Percentiles rank a stretch among this genome's conserved stretches.
Conservation (phyloP, 1,284 basidiomycete species). For the Rhodotorula sp. region DNA sequence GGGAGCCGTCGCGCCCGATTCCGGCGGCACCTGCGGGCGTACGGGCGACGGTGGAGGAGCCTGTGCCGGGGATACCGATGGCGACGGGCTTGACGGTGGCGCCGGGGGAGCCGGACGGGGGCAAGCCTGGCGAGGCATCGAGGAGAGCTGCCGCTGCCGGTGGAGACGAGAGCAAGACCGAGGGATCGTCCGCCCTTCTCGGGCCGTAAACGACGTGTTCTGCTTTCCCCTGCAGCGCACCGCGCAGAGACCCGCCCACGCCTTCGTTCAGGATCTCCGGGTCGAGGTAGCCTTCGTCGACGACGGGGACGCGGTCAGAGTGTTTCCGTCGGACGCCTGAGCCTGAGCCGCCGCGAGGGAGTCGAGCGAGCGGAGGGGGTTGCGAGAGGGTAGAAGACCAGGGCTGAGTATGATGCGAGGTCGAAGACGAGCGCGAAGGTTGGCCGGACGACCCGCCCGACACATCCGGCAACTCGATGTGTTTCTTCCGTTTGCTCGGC, state of each 20-base stretch:
- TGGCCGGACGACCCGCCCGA: constrained; percentile 2
- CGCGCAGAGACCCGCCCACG: constrained; percentile 19
- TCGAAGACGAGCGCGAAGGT: neutral
- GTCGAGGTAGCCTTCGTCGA: constrained; percentile 25
- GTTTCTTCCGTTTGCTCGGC: constrained; percentile 10
- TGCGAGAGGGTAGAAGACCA: too few relatives aligned
- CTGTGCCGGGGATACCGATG: constrained; percentile 20
- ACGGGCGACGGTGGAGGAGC: neutral
- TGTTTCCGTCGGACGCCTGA: constrained; percentile 10
- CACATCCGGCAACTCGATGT: constrained; percentile 35
- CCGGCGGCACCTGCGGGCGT: constrained; percentile 9
- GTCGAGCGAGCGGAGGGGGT: neutral
- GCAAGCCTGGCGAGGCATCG: neutral
- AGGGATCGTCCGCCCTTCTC: constrained; percentile 1
- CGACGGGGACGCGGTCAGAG: constrained; percentile 19
- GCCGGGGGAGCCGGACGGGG: neutral
- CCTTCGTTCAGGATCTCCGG: constrained; percentile 11
- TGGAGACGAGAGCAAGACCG: neutral
- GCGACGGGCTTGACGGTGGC: constrained; percentile 15
- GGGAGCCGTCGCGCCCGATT: constrained; percentile 1
- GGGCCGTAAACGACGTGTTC: constrained; percentile 42
- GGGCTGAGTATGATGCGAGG: neutral
- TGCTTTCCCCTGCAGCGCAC: constrained; percentile 40
- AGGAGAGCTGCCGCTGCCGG: neutral
- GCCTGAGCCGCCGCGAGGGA: neutral